Percentiles rank a stretch among this genome's conserved stretches.
Conservation (phyloP, 305 asterid genomes). For the Solanum hybrid region DNA sequence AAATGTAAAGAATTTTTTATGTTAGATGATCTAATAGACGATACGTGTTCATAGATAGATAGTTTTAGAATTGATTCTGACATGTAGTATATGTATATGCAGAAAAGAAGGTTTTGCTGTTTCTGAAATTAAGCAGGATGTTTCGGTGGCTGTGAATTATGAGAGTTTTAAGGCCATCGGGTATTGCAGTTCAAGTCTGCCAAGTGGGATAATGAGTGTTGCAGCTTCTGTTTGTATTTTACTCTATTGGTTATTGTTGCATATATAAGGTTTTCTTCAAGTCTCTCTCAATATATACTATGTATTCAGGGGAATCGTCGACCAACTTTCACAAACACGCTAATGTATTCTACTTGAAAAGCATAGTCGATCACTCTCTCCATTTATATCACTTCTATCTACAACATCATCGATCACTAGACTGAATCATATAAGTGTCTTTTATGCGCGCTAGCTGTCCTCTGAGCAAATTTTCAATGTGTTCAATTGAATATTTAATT, state of each 20-base stretch:
- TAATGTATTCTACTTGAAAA: not conserved
- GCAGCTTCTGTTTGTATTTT: not conserved
- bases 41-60: not conserved
- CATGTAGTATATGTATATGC: slow-evolving; percentile 14
- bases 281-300: not conserved
- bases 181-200: not conserved
- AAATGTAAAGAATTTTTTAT: not conserved
- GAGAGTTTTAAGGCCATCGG: not conserved
- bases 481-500: not conserved
- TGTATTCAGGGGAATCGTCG: not conserved
- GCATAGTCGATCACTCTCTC: not conserved
- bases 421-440: not conserved
- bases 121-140: slow-evolving; percentile 27
- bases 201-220: not conserved
- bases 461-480: not conserved
- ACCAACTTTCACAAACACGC: not conserved
- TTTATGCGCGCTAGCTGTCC: not conserved
- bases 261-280: not conserved
- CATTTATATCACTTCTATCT: not conserved
- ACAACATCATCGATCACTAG: not conserved
- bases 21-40: not conserved
- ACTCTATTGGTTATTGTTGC: not conserved
- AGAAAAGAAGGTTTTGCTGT: slow-evolving; percentile 70
- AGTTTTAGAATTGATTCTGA: not conserved
- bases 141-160: not conserved